phyloP scores from a whole-genome alignment of 768 basidiomycete genomes.

The Russula sp. region DNA sequence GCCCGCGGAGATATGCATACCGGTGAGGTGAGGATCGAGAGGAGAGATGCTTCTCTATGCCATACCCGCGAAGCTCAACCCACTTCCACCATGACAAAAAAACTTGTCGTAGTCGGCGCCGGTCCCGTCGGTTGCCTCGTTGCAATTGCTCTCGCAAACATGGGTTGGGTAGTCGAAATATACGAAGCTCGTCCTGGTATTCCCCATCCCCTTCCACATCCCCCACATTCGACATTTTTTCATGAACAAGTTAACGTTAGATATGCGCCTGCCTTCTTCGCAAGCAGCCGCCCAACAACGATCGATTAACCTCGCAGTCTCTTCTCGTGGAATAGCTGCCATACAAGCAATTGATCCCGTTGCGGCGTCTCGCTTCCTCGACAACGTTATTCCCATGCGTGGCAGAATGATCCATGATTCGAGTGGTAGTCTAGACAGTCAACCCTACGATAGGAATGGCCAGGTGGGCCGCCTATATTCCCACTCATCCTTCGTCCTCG shows the following conservation, averaged over 20 bases:
- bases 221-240: conserved; percentile 3
- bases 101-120: conserved; percentile 74
- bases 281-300: conserved; percentile 67
- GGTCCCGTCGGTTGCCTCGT: conserved; percentile 94
- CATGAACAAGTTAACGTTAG: conserved; percentile 39
- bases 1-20: background rate
- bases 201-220: conserved; percentile 18
- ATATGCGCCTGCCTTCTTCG: conserved; percentile 70
- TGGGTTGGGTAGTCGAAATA: conserved; percentile 80
- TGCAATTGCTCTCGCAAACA: conserved; percentile 79
- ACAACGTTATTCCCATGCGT: conserved; percentile 86
- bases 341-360: conserved; percentile 74
- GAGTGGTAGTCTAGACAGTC: conserved; percentile 72
- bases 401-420: conserved; percentile 91
- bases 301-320: conserved; percentile 96
- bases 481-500: conserved; percentile 18
- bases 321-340: conserved; percentile 88
- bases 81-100: conserved; percentile 30
- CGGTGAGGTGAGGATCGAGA: background rate
- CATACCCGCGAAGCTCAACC: background rate
- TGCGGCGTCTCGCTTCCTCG: conserved; percentile 65
- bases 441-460: conserved; percentile 82
- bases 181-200: conserved; percentile 79
- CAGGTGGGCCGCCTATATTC: conserved; percentile 57
- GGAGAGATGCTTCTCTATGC: background rate